Percentiles rank a stretch among this genome's conserved stretches.
Conservation (phyloP, 805 yeast genomes). For the Kodamaea neixiangensis region DNA sequence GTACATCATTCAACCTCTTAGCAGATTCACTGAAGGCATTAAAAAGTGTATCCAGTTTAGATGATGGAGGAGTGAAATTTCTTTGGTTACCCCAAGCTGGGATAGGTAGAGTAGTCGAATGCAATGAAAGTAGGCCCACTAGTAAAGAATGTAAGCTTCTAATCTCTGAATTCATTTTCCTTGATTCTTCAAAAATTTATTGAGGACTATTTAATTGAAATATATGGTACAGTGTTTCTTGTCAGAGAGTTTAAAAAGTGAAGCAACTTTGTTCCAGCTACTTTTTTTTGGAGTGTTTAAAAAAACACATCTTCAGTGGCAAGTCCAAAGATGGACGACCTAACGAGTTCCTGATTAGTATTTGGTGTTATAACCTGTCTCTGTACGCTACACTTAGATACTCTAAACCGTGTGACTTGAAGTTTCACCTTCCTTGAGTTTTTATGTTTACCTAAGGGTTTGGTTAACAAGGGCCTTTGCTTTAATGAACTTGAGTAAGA, state of each 20-base stretch:
- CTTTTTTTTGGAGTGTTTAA: background rate
- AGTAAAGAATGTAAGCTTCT: background rate
- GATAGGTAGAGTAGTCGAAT: background rate
- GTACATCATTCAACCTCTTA: background rate
- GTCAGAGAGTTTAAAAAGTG: background rate
- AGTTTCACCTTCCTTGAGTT: background rate
- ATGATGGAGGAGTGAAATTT: background rate
- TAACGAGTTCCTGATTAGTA: background rate
- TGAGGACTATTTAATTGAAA: no score
- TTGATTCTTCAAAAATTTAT: no score
- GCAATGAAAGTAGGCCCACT: background rate
- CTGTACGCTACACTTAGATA: background rate
- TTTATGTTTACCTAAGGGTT: background rate
- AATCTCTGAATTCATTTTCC: no score
- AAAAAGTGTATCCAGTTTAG: background rate
- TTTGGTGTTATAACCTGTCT: background rate
- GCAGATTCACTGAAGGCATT: no score
- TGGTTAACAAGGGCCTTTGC: background rate
- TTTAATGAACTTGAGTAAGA: conserved; percentile 26
- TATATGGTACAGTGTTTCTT: no score
- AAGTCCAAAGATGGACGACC: conserved; percentile 2
- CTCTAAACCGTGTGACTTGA: background rate
- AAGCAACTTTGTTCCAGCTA: background rate
- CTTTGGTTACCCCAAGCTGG: no score
- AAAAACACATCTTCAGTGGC: conserved; percentile 3